Evolutionary conservation across 2,329 filamentous ascomycete species (phyloP), one percentile per base, ranked within the genome.

Genomic region (Aspergillus sp.): DNA sequence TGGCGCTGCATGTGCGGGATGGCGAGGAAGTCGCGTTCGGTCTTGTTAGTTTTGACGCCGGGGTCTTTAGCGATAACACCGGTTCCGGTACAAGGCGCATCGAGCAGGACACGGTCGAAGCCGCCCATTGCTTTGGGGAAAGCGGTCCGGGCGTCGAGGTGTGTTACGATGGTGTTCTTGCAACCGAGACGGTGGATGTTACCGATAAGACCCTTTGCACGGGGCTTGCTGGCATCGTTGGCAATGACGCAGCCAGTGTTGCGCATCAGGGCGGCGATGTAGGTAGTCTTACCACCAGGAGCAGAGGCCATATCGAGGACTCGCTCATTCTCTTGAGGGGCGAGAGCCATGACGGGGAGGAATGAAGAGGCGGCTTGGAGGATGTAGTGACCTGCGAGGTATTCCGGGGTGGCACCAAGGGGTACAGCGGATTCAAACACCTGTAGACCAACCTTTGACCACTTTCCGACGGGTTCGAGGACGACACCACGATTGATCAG

Each of bases 21-120:
- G 70, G 89, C 86, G 75, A 97, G 85, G 80, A 99, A 99, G 75
- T 99, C 95, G 64, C 88, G 89, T 73, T 96, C 91, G 11, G 90
- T 96, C 82, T 98, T 98, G 82, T 97, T 98, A 22, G 93, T 98
- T 83, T 99, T 99, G 66, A 99, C 92, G 64, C 89, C 91, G 33
- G 93, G 86, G 76, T 99, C 95, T 80, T 99, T 99, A 62, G 92
- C 89, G 65, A 99, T 99, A 70, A 99, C 95, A 68, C 95, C 95
- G 1, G 95, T 99, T 66, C 95, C 93, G 3, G 93, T 96, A 79
- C 95, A 98, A 4, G 95, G 95, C 1, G 92, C 93, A 78, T 99
- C 93, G 58, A 98, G 89, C 46, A 98, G 80, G 5, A 99, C 91
- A 62, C 95, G 86, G 75, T 99, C 95, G 62, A 99, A 99, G 12